These are phyloP conservation scores for Chiua sp. DNA, from an alignment of 1,284 basidiomycete species.

Conservation along the genomic window DNA sequence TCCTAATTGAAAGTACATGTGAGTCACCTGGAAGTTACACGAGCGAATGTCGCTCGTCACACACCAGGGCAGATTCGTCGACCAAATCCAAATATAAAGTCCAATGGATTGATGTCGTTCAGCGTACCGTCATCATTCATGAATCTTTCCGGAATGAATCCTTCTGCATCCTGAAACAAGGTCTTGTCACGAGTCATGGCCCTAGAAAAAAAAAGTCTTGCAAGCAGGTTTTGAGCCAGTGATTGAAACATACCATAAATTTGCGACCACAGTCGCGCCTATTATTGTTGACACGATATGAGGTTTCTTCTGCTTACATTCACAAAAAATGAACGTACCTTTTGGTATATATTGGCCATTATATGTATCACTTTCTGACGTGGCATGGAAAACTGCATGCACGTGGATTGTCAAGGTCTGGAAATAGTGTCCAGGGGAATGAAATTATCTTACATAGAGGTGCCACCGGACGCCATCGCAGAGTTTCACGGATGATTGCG, in stretches of 20 bases:
- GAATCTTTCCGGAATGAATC: conserved; percentile 22
- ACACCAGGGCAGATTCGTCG: conserved; percentile 20
- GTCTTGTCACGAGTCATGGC: conserved; percentile 26
- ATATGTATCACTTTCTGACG: conserved; percentile 18
- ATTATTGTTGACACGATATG: too few species aligned
- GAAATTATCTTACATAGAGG: conserved; percentile 17
- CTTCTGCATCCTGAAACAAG: conserved; percentile 23
- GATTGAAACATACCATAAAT: conserved; percentile 1
- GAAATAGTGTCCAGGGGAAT: too few species aligned
- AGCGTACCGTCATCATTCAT: conserved; percentile 17
- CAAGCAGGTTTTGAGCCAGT: neutral
- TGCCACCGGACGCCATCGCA: conserved; percentile 26
- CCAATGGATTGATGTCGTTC: conserved; percentile 14
- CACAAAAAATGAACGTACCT: conserved; percentile 6
- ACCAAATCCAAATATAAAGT: conserved; percentile 29
- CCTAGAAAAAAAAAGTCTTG: conserved; percentile 6
- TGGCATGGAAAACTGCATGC: conserved; percentile 8
- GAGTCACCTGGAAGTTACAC: neutral
- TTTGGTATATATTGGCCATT: conserved; percentile 23
- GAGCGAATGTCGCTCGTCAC: neutral
- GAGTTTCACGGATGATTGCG: conserved; percentile 43
- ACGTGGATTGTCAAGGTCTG: too few species aligned
- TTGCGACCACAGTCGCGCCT: conserved; percentile 21
- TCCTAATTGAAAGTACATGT: neutral
- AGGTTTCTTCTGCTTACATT: too few species aligned